Evolutionary conservation across 257 asterid species (phyloP).

Genomic region (Handroanthus guayacan): DNA sequence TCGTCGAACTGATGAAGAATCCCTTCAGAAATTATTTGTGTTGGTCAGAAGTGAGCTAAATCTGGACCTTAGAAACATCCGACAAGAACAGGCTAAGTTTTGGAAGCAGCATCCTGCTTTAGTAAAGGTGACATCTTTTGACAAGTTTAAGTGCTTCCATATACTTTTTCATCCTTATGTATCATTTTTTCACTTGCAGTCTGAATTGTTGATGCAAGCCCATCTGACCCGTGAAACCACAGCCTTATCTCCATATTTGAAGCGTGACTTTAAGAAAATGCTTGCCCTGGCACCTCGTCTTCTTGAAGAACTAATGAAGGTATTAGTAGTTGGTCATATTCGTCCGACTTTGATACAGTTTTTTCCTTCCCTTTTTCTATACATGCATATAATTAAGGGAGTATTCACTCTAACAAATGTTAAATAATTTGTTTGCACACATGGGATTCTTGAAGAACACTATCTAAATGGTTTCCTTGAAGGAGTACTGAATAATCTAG

Average conservation of each 20-base stretch:
- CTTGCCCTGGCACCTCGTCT: constrained; percentile 98
- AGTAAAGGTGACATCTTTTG: constrained; percentile 74
- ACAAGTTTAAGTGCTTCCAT: constrained; percentile 32
- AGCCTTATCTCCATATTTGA: constrained; percentile 79
- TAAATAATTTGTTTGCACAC: constrained; percentile 11
- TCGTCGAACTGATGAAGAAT: constrained; percentile 93
- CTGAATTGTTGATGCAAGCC: constrained; percentile 95
- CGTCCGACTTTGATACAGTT: background rate
- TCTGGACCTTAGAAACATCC: constrained; percentile 89
- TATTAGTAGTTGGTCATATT: constrained; percentile 39
- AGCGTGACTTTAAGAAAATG: constrained; percentile 78
- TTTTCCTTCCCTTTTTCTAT: background rate
- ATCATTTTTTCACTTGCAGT: constrained; percentile 53
- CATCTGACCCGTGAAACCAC: constrained; percentile 93
- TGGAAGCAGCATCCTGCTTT: constrained; percentile 98
- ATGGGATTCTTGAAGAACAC: background rate
- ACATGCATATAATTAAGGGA: background rate
- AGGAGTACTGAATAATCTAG: constrained; percentile 4
- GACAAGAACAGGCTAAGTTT: constrained; percentile 96
- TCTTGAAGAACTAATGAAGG: constrained; percentile 99
- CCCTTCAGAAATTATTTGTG: constrained; percentile 91
- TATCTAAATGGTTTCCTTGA: constrained; percentile 2
- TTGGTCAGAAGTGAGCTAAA: constrained; percentile 97
- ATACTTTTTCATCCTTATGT: constrained; percentile 30
- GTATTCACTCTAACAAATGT: background rate